A percentile compares a stretch with the other conserved stretches of the same genome.
These are phyloP conservation scores for Cicer chorassanicum DNA, from an alignment of 306 rosid species.

Conservation along the genomic window DNA sequence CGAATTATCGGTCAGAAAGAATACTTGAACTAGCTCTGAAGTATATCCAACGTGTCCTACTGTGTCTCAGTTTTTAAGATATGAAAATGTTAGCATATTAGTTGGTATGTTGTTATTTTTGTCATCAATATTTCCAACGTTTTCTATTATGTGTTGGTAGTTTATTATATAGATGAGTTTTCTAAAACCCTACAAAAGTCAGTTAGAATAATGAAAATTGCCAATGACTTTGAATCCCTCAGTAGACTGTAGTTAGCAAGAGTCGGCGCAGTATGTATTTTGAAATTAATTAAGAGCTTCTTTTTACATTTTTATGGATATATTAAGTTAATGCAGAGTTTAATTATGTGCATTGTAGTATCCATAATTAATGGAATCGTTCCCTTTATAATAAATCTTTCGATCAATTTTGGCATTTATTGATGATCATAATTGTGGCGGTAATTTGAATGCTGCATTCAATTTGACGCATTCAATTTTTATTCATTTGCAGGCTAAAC, in stretches of 20 bases:
- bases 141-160: neutral
- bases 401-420: constrained; percentile 14
- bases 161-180: neutral
- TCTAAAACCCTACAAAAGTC: neutral
- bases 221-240: neutral
- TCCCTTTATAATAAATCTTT: constrained; percentile 33
- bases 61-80: neutral
- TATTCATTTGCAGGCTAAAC: constrained; percentile 74
- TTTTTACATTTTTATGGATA: neutral
- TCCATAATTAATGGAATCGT: neutral
- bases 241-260: constrained; percentile 12
- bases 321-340: constrained; percentile 26
- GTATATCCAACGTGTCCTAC: constrained; percentile 7
- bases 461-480: constrained; percentile 32
- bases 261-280: neutral
- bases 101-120: too few relatives aligned
- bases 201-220: neutral
- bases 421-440: neutral
- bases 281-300: constrained; percentile 8
- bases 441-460: constrained; percentile 16
- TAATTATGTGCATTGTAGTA: constrained; percentile 32
- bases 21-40: neutral
- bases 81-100: too few relatives aligned
- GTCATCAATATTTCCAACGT: too few relatives aligned
- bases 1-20: neutral